These are phyloP conservation scores for Pharus latifolius DNA, from an alignment of 176 grass and related monocot species.

Conservation along the genomic window DNA sequence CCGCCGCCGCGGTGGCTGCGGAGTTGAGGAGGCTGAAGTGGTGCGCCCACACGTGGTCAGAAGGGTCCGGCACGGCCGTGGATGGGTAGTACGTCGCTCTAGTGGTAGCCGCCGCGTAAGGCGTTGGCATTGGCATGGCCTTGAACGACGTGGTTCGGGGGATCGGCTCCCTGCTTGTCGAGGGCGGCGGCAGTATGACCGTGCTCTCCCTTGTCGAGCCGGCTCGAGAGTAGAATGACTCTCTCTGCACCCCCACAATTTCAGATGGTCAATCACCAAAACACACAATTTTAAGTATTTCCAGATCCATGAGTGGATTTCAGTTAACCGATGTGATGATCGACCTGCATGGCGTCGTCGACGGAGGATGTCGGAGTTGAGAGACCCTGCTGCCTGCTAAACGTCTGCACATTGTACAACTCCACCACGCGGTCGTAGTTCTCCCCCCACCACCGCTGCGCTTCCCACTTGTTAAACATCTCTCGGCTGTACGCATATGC, in stretches of 20 bases:
- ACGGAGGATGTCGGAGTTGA: conserved; percentile 70
- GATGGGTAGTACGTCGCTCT: conserved; percentile 43
- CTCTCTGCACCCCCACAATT: conserved; percentile 36
- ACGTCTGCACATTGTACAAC: conserved; percentile 97
- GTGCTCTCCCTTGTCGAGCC: conserved; percentile 68
- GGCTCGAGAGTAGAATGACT: conserved; percentile 58
- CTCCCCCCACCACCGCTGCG: conserved; percentile 99
- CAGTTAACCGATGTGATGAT: neutral
- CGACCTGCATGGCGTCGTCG: conserved; percentile 46
- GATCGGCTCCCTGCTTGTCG: conserved; percentile 32
- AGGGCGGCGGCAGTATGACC: conserved; percentile 14
- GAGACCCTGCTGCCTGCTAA: conserved; percentile 77
- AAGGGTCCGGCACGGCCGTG: conserved; percentile 67
- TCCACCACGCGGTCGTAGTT: conserved; percentile 99
- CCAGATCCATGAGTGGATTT: neutral
- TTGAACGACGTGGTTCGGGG: conserved; percentile 22
- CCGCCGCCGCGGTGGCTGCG: neutral
- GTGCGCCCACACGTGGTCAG: conserved; percentile 73
- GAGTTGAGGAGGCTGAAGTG: conserved; percentile 55
- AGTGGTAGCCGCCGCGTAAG: conserved; percentile 3
- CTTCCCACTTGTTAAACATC: conserved; percentile 99
- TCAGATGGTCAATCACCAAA: neutral
- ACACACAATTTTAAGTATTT: neutral
- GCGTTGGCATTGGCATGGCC: neutral
- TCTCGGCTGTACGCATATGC: conserved; percentile 40